Evolutionary conservation across 75 land plant genomes (phyloP).

Genomic region (Cryptomeria japonica): DNA sequence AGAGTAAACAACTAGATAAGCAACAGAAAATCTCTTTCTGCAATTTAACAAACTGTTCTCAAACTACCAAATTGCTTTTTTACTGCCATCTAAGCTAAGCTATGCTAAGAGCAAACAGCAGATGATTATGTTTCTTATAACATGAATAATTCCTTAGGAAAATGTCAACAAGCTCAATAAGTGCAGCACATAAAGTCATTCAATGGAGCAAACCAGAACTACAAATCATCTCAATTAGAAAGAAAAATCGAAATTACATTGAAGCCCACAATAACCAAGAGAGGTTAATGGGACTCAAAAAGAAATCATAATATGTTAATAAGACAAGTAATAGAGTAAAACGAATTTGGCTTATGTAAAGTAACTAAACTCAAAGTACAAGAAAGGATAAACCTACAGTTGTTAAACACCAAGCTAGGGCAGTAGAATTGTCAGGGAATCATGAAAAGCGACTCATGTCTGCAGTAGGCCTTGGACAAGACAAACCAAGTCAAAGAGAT

Average conservation of each 20-base stretch:
- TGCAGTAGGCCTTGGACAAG: not conserved
- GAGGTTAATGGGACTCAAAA: not conserved
- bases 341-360: not conserved
- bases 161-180: not conserved
- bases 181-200: not conserved
- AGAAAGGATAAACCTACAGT: not conserved
- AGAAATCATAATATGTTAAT: not conserved
- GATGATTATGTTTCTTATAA: not conserved
- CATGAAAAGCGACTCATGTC: not conserved
- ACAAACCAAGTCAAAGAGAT: not conserved
- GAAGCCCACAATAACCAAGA: not conserved
- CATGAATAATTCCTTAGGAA: not conserved
- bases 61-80: not conserved
- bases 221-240: not conserved
- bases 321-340: not conserved
- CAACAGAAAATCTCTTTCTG: conserved; percentile 1
- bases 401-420: not conserved
- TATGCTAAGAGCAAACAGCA: not conserved
- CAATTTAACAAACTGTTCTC: not conserved
- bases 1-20: not conserved
- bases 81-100: not conserved
- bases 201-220: not conserved
- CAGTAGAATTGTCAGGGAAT: not conserved
- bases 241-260: not conserved
- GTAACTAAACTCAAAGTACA: not conserved